Base-by-base conservation (phyloP, 352 stramenopile genomes). In the Phytophthora cryptogea region DNA sequence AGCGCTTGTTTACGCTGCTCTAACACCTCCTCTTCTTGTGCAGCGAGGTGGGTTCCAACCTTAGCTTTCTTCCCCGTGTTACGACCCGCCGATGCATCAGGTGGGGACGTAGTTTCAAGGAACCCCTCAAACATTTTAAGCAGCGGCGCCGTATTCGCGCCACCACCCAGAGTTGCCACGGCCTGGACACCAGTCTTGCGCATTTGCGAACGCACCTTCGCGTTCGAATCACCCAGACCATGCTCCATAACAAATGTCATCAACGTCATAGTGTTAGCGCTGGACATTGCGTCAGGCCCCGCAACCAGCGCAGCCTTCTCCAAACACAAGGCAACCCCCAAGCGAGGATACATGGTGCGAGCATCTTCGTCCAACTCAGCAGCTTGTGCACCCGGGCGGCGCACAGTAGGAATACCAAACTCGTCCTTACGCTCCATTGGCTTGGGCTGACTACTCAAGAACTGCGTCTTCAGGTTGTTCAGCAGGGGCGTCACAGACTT, bases 161-260 rank as follows among this genome's bases (percentile, higher is more conserved):
- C 77, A 10, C 81, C 78, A 36, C 87, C 87, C 10, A 85, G 86
- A 11, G 73, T 72, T 48, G 86, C 78, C 37, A 96, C 85, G 30
- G 91, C 68, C 58, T 91, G 76, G 31, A 94, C 86, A 28, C 87
- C 82, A 17, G 86, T 89, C 70, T 90, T 94, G 42, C 86, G 86
- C 81, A 94, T 96, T 52, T 93, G 80, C 14, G 81, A 74, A 37
- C 87, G 86, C 44, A 96, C 87, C 14, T 68, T 75, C 3, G 70
- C 60, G 61, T 92, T 90, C 23, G 75, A 66, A 63, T 96, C 87
- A 31, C 72, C 78, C 23, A 94, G 63, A 28, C 87, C 87, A 44
- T 87, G 65, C 37, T 93, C 79, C 48, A 96, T 87, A 39, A 96
- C 83, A 44, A 96, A 96, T 26, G 80, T 74, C 54, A 95, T 59